Conservation (phyloP, 2,329 filamentous ascomycete genomes). For the Aspergillus nomiae region DNA sequence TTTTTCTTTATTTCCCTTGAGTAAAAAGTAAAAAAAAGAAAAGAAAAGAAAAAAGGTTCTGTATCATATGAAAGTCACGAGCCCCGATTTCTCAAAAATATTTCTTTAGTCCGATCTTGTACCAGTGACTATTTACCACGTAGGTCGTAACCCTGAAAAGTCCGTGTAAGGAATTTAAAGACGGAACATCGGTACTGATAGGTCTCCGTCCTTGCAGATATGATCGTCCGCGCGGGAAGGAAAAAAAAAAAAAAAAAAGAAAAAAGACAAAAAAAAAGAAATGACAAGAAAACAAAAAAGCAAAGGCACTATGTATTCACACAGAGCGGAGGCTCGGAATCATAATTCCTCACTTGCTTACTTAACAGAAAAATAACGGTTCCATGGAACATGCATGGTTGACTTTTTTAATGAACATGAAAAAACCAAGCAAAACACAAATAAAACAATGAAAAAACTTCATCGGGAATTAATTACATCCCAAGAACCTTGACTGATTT, state of each 20-base stretch:
- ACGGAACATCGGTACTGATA: neutral
- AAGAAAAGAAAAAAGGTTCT: neutral
- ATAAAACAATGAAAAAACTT: neutral
- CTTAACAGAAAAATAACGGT: neutral
- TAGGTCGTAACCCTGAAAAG: neutral
- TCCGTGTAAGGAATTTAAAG: neutral
- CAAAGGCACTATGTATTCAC: neutral
- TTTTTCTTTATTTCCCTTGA: neutral
- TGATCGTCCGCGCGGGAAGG: neutral
- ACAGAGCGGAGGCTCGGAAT: neutral
- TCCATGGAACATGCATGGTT: neutral
- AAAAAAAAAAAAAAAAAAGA: neutral
- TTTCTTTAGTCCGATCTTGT: neutral
- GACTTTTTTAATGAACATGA: neutral
- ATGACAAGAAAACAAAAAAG: neutral
- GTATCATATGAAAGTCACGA: constrained; percentile 2
- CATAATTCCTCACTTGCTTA: neutral
- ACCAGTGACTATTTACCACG: neutral
- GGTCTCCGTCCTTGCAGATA: neutral
- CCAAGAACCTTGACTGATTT: too few relatives aligned
- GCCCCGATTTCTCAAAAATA: neutral
- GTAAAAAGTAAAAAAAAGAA: neutral
- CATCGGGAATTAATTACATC: too few relatives aligned
- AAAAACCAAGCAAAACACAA: neutral
- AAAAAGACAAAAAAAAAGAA: neutral